These are phyloP conservation scores for Aspergillus phoenicis DNA, from an alignment of 2,329 filamentous ascomycete species.

Conservation along the genomic window DNA sequence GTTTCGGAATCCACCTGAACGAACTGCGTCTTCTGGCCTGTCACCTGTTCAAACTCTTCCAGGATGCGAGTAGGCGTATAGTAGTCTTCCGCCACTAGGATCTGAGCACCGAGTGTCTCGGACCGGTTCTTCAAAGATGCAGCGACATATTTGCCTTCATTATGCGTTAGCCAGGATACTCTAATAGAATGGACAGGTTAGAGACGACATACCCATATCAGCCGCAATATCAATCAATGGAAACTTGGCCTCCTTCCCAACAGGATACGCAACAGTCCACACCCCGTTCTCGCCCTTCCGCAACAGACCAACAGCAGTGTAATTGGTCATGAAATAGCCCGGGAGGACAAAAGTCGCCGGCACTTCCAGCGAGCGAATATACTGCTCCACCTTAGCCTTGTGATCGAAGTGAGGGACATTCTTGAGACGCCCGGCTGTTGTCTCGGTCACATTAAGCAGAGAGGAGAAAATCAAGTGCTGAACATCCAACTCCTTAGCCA, in stretches of 20 bases:
- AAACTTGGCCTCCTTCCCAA: slow-evolving; percentile 34
- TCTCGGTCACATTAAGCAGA: slow-evolving; percentile 33
- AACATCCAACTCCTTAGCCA: slow-evolving; percentile 38
- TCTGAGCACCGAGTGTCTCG: slow-evolving; percentile 46
- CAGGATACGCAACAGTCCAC: slow-evolving; percentile 30
- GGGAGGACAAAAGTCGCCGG: slow-evolving; percentile 46
- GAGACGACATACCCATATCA: slow-evolving; percentile 16
- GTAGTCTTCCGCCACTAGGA: slow-evolving; percentile 49
- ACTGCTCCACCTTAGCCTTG: slow-evolving; percentile 44
- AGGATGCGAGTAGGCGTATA: slow-evolving; percentile 46
- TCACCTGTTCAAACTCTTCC: slow-evolving; percentile 41
- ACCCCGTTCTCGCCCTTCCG: slow-evolving; percentile 31
- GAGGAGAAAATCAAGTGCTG: slow-evolving; percentile 46
- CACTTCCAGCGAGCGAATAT: slow-evolving; percentile 37
- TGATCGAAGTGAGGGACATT: slow-evolving; percentile 44
- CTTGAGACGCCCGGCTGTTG: slow-evolving; percentile 38
- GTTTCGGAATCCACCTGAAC: slow-evolving; percentile 26
- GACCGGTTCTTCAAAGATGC: slow-evolving; percentile 44
- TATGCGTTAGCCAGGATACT: neutral
- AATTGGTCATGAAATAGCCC: slow-evolving; percentile 50
- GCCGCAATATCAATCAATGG: slow-evolving; percentile 49
- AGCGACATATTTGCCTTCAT: slow-evolving; percentile 29
- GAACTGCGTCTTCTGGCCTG: slow-evolving; percentile 41
- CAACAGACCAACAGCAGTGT: slow-evolving; percentile 24
- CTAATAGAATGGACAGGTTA: neutral